Percentiles rank a stretch among this genome's conserved stretches.
phyloP scores from a whole-genome alignment of 805 yeast genomes.

The Kregervanrija fluxuum region DNA sequence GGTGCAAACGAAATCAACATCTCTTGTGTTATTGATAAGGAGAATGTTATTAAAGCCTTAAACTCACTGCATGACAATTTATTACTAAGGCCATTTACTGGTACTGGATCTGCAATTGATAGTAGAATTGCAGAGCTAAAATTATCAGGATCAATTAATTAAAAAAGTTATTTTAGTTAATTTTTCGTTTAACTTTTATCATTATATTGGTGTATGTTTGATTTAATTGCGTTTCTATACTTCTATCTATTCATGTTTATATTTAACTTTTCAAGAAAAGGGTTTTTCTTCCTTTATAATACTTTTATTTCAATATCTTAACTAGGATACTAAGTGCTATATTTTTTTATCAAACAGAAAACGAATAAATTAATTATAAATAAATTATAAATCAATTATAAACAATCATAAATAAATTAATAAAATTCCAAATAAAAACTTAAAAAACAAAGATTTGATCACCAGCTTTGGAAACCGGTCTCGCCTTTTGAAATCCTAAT shows the following conservation, averaged over 20 bases:
- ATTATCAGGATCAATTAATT: conserved; percentile 20
- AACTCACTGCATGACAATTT: conserved; percentile 76
- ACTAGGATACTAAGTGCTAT: neutral
- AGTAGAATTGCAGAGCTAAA: conserved; percentile 40
- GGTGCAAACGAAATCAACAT: conserved; percentile 98
- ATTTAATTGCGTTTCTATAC: neutral
- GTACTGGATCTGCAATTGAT: conserved; percentile 32
- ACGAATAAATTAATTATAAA: neutral
- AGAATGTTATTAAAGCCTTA: conserved; percentile 78
- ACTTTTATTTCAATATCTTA: too few species aligned
- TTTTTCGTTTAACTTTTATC: too few species aligned
- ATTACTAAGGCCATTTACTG: conserved; percentile 38
- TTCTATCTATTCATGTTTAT: neutral
- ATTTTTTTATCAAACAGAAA: neutral
- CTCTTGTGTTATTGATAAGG: conserved; percentile 84
- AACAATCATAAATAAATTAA: neutral
- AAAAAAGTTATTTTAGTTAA: neutral
- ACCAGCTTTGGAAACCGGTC: conserved; percentile 81
- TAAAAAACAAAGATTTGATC: conserved; percentile 87
- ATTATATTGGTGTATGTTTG: too few species aligned
- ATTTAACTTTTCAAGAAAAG: neutral
- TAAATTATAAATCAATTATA: neutral
- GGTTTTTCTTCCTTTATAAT: too few species aligned
- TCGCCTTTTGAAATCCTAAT: conserved; percentile 77
- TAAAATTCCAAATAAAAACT: conserved; percentile 3